A percentile compares a stretch with the other conserved stretches of the same genome.
phyloP scores from a whole-genome alignment of 352 stramenopile genomes.

The Globisporangium ultimum region DNA sequence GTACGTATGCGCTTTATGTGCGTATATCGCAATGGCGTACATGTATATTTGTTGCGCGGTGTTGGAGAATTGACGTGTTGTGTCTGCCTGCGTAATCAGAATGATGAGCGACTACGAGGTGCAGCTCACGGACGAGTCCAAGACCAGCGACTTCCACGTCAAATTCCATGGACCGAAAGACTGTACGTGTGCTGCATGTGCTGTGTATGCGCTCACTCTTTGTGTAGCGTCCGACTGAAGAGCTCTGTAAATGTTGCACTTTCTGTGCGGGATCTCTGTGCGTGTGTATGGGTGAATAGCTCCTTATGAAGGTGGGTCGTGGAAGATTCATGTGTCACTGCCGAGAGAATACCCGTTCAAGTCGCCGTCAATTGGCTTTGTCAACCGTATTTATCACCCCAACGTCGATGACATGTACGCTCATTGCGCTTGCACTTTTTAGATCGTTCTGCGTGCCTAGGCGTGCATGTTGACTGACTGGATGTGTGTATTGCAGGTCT shows the following conservation, averaged over 20 bases:
- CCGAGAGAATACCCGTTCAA: conserved; percentile 93
- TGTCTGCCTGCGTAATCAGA: conserved; percentile 22
- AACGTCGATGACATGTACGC: conserved; percentile 92
- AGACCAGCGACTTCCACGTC: conserved; percentile 80
- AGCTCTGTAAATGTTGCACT: not conserved
- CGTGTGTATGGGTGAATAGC: conserved; percentile 28
- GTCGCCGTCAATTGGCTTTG: conserved; percentile 91
- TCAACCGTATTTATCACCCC: conserved; percentile 92
- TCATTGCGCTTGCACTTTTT: not conserved
- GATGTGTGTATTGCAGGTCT: conserved; percentile 40
- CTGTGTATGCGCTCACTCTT: not conserved
- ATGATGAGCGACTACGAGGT: conserved; percentile 92
- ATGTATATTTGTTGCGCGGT: not conserved
- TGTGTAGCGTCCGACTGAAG: not conserved
- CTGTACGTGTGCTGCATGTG: conserved; percentile 37
- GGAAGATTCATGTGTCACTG: conserved; percentile 92
- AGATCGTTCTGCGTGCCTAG: not conserved
- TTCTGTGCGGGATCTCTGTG: not conserved
- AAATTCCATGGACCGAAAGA: conserved; percentile 85
- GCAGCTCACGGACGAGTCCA: conserved; percentile 77
- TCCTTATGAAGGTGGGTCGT: conserved; percentile 89
- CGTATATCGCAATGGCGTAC: not conserved
- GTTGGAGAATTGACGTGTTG: not conserved
- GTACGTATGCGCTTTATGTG: conserved; percentile 24
- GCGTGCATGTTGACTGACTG: conserved; percentile 1